Evolutionary conservation across 1,284 basidiomycete species (phyloP), one percentile per base, ranked within the genome.

Genomic region (Calocybe gambosa): DNA sequence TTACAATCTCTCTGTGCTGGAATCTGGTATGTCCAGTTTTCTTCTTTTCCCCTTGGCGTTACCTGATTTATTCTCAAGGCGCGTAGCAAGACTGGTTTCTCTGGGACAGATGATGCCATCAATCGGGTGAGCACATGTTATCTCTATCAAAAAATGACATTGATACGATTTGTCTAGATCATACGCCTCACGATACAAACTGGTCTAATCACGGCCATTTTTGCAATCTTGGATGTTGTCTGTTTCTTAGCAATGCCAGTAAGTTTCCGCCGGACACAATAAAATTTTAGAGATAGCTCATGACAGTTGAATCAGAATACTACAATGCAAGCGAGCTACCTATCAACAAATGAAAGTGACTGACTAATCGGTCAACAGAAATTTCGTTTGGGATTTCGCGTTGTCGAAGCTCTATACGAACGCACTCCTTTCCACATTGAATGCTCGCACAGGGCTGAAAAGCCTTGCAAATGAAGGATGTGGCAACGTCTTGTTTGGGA

Each of bases 181-280:
- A 53, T 59, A 15, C 41, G 52, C 51, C 58, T 62, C 31, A 65
- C 64, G 4, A 57, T 67, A 12, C 64, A 66, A 37, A 67, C 65
- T 2, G 64, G 65, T n/a, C 50, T 62, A 18, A 52, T 67, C 21
- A 66, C 64, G 6, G 53, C 58, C 3, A 39, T 60, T 12, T 59
- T 61, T 35, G 56, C 61, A 7, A 52, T 52, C 6, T 50, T 60
- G 2, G 62, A 67, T 42, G 61, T 66, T 6, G 51, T 63, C 36
- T 61, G 59, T 33, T 67, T 64, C 49, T 43, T 65, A 29, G 55
- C 55, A 13, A 40, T 64, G 35, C 59, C 58, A 2, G 65, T 66
- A 29, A 15, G 59, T 49, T 1, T 25, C 21, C n/a, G 9, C 33
- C 19, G 13, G 6, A 8, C 15, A 9, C 18, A 9, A 20, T 7